phyloP scores from a whole-genome alignment of 805 yeast species.

The Dipodascopsis uninucleata region DNA sequence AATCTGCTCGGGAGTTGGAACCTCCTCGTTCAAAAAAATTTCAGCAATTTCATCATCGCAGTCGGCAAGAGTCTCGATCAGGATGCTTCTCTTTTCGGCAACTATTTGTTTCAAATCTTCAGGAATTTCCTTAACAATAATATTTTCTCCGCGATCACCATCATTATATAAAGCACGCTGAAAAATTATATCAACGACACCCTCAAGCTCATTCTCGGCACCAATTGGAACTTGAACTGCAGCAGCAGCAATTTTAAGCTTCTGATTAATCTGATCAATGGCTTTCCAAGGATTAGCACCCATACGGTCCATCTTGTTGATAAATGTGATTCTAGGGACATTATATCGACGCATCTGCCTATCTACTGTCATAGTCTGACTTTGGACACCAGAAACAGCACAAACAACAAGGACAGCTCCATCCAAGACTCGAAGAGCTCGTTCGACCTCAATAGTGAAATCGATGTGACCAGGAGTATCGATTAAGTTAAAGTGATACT shows the following conservation, averaged over 20 bases:
- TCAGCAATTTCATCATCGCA: conserved; percentile 98
- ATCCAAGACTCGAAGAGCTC: conserved; percentile 95
- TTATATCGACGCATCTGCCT: conserved; percentile 98
- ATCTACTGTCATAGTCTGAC: conserved; percentile 97
- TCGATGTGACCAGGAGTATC: conserved; percentile 99
- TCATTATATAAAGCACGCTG: conserved; percentile 84
- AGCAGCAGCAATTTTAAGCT: conserved; percentile 91
- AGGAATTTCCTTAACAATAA: conserved; percentile 64
- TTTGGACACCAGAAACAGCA: conserved; percentile 97
- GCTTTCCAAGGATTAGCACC: conserved; percentile 97
- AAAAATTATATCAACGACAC: conserved; percentile 88
- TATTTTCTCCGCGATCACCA: conserved; percentile 82
- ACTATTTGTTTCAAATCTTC: conserved; percentile 74
- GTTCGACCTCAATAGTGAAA: conserved; percentile 96
- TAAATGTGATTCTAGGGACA: conserved; percentile 92
- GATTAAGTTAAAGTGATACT: conserved; percentile 86
- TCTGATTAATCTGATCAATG: conserved; percentile 81
- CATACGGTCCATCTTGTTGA: conserved; percentile 99
- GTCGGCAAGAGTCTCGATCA: conserved; percentile 94
- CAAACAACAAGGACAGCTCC: conserved; percentile 98
- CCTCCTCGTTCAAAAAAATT: conserved; percentile 81
- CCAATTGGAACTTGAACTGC: conserved; percentile 99
- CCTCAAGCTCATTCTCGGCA: conserved; percentile 75
- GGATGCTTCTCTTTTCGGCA: conserved; percentile 78
- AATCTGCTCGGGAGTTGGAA: conserved; percentile 79